A percentile compares a stretch with the other conserved stretches of the same genome.
Conservation (phyloP, 2,329 filamentous ascomycete genomes). For the Paecilomyces formosus region DNA sequence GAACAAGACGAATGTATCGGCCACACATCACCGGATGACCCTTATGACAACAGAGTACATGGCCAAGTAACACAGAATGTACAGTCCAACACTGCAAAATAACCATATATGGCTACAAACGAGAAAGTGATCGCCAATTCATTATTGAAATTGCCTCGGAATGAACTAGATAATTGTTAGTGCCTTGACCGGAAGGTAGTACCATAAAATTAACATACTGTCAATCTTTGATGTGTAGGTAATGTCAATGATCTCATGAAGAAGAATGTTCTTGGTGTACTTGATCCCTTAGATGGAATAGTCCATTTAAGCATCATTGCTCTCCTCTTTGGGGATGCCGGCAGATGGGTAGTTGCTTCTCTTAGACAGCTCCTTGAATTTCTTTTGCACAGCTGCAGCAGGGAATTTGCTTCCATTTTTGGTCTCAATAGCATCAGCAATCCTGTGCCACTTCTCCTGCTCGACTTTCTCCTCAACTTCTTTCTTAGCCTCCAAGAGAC, state of each 20-base stretch:
- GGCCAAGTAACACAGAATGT: neutral
- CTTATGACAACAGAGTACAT: neutral
- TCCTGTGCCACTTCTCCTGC: constrained; percentile 30
- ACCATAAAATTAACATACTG: too few relatives aligned
- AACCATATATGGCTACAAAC: too few relatives aligned
- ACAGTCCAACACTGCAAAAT: too few relatives aligned
- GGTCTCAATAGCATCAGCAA: constrained; percentile 23
- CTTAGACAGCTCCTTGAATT: constrained; percentile 33
- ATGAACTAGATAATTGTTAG: too few relatives aligned
- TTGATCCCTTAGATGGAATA: too few relatives aligned
- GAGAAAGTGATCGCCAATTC: neutral
- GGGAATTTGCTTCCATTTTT: constrained; percentile 26
- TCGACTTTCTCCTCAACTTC: constrained; percentile 34
- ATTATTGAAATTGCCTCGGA: neutral
- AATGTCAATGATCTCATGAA: too few relatives aligned
- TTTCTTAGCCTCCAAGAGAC: constrained; percentile 27
- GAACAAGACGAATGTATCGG: neutral
- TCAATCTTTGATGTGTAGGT: too few relatives aligned
- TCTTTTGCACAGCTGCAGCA: constrained; percentile 25
- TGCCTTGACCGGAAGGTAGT: too few relatives aligned
- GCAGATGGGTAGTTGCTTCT: constrained; percentile 3
- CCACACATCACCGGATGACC: neutral
- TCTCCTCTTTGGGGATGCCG: neutral
- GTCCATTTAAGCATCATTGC: neutral
- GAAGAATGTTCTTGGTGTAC: too few relatives aligned